These are phyloP conservation scores for Alternaria alternata DNA, from an alignment of 2,329 filamentous ascomycete species.

Conservation along the genomic window DNA sequence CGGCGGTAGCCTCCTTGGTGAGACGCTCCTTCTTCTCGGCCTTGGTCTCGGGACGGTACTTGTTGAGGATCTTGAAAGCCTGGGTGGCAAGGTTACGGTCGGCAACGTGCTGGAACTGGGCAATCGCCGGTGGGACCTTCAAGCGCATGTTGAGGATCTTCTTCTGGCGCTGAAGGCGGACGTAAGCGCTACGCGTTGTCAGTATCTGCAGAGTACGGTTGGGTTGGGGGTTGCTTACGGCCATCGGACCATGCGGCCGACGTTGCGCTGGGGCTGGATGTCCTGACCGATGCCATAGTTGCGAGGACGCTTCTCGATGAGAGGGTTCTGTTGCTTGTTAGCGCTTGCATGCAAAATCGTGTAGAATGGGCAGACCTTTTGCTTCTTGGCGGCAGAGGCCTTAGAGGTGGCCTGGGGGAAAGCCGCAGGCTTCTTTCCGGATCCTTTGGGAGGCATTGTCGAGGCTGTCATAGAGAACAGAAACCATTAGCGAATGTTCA, in stretches of 20 bases:
- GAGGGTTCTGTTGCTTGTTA: constrained; percentile 78
- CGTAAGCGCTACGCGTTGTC: constrained; percentile 63
- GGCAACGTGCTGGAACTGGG: constrained; percentile 97
- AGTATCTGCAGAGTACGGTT: background rate
- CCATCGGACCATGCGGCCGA: constrained; percentile 82
- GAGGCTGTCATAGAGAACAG: constrained; percentile 99
- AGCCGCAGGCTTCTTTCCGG: constrained; percentile 95
- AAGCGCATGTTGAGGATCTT: constrained; percentile 98
- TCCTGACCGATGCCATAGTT: constrained; percentile 99
- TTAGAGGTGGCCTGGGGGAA: constrained; percentile 62
- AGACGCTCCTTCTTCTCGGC: constrained; percentile 99
- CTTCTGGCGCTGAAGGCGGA: constrained; percentile 93
- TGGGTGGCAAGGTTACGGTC: constrained; percentile 76
- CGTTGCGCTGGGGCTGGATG: constrained; percentile 79
- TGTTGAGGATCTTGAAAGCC: constrained; percentile 99
- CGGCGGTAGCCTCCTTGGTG: constrained; percentile 95
- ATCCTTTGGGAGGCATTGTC: constrained; percentile 72
- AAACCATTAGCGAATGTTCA: constrained; percentile 90
- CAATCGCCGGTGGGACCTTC: constrained; percentile 96
- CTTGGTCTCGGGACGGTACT: constrained; percentile 99
- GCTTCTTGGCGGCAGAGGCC: constrained; percentile 87
- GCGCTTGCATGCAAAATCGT: constrained; percentile 20
- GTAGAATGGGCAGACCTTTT: constrained; percentile 72
- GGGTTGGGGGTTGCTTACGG: constrained; percentile 1
- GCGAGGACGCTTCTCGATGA: constrained; percentile 95